Conservation (phyloP, 202 grass and related monocot genomes). For the Cymbopogon flexuosus region DNA sequence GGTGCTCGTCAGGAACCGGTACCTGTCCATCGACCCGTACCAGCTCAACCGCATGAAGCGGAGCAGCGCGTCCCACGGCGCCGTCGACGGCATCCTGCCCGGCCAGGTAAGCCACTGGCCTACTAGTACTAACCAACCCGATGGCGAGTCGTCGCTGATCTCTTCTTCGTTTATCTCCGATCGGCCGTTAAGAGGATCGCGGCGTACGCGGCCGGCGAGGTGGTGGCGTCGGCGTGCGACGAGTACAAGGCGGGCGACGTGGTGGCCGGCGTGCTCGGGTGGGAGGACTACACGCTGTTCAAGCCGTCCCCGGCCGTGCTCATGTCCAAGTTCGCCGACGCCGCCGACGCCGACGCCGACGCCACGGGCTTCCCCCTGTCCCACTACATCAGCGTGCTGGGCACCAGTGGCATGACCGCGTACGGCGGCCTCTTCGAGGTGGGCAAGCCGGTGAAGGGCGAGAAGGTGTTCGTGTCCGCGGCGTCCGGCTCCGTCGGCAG, state of each 20-base stretch:
- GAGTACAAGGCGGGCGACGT: slow-evolving; percentile 50
- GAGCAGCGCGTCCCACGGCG: slow-evolving; percentile 35
- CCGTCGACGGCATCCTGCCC: slow-evolving; percentile 41
- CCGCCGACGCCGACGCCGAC: background rate
- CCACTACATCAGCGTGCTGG: slow-evolving; percentile 40
- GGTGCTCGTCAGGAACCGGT: slow-evolving; percentile 49
- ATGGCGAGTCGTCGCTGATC: background rate
- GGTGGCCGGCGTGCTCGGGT: slow-evolving; percentile 54
- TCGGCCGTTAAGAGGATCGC: slow-evolving; percentile 36
- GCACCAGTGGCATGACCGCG: slow-evolving; percentile 62
- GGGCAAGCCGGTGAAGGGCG: slow-evolving; percentile 51
- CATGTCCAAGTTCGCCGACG: slow-evolving; percentile 15
- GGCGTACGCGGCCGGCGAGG: slow-evolving; percentile 45
- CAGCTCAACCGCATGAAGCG: slow-evolving; percentile 72
- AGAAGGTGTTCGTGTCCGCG: slow-evolving; percentile 68
- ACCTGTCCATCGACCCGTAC: slow-evolving; percentile 62
- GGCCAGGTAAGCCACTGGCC: slow-evolving; percentile 26
- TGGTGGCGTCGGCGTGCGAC: slow-evolving; percentile 45
- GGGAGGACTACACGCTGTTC: slow-evolving; percentile 80
- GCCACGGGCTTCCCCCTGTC: slow-evolving; percentile 55
- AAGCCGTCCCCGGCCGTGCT: slow-evolving; percentile 11
- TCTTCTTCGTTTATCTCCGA: background rate
- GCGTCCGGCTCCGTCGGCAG: slow-evolving; percentile 68
- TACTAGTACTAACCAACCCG: background rate
- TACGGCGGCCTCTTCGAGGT: slow-evolving; percentile 62